Conservation (phyloP, 805 yeast species). For the Kregervanrija fluxuum region DNA sequence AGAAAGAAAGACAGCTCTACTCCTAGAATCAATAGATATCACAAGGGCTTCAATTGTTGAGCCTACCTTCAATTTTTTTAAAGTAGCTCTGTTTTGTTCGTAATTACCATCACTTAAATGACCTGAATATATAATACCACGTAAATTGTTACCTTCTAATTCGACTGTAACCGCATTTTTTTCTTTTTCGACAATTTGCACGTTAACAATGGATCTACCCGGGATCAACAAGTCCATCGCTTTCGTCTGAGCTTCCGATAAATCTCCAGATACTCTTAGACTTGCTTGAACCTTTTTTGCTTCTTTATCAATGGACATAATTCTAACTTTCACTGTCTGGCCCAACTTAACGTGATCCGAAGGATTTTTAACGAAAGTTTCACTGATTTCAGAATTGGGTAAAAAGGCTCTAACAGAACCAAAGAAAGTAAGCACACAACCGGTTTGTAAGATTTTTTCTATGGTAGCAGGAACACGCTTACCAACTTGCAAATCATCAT, state of each 20-base stretch:
- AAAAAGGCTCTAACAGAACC: slow-evolving; percentile 72
- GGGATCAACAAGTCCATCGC: slow-evolving; percentile 40
- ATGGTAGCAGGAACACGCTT: slow-evolving; percentile 66
- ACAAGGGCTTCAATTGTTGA: slow-evolving; percentile 50
- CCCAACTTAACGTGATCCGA: slow-evolving; percentile 74
- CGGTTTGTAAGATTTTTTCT: slow-evolving; percentile 60
- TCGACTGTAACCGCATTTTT: slow-evolving; percentile 69
- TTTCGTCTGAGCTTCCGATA: slow-evolving; percentile 39
- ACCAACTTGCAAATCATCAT: slow-evolving; percentile 36
- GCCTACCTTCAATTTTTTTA: slow-evolving; percentile 61
- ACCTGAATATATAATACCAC: slow-evolving; percentile 68
- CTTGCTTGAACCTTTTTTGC: slow-evolving; percentile 58
- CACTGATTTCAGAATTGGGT: slow-evolving; percentile 85
- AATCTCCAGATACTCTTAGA: slow-evolving; percentile 56
- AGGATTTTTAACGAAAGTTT: slow-evolving; percentile 73
- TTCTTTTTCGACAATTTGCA: slow-evolving; percentile 61
- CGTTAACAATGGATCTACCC: slow-evolving; percentile 59
- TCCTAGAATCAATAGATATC: slow-evolving; percentile 56
- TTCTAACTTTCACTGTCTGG: slow-evolving; percentile 71
- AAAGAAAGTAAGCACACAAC: slow-evolving; percentile 80
- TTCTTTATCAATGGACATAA: slow-evolving; percentile 50
- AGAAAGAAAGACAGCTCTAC: slow-evolving; percentile 55
- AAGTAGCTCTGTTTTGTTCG: slow-evolving; percentile 60
- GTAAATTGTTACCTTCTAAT: slow-evolving; percentile 39
- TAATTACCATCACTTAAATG: slow-evolving; percentile 72